Percentiles rank a stretch among this genome's conserved stretches.
These are phyloP conservation scores for Cadophora gregata DNA, from an alignment of 2,329 filamentous ascomycete species.

Conservation along the genomic window DNA sequence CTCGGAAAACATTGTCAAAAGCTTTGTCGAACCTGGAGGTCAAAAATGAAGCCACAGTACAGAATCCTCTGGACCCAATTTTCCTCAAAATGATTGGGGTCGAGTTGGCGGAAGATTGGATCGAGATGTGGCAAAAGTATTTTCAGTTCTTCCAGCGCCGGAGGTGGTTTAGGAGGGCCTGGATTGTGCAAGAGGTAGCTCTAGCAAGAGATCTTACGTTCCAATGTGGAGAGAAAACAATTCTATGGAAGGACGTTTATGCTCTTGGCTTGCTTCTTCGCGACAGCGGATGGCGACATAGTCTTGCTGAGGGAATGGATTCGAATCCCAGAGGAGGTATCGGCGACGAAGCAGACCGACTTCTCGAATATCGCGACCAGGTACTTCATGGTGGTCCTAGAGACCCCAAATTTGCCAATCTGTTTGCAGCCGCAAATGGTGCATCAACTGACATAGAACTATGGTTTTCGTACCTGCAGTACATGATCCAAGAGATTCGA, in stretches of 20 bases:
- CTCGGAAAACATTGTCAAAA: background rate
- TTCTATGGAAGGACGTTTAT: constrained; percentile 1
- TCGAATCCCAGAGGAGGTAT: constrained; percentile 6
- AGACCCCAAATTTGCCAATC: constrained; percentile 1
- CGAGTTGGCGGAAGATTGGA: background rate
- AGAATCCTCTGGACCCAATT: background rate
- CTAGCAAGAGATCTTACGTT: constrained; percentile 6
- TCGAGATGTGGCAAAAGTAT: constrained; percentile 12
- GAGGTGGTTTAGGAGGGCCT: constrained; percentile 13
- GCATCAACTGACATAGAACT: background rate
- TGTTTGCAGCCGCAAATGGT: constrained; percentile 2
- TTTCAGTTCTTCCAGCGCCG: constrained; percentile 9
- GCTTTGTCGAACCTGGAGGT: background rate
- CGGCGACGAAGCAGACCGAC: constrained; percentile 9
- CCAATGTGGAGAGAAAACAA: constrained; percentile 1
- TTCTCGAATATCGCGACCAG: constrained; percentile 8
- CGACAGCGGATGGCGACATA: constrained; percentile 8
- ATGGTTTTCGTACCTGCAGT: constrained; percentile 3
- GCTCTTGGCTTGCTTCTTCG: constrained; percentile 2
- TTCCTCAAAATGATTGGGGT: background rate
- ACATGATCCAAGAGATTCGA: constrained; percentile 9
- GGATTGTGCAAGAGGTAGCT: constrained; percentile 20
- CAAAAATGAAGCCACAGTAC: background rate
- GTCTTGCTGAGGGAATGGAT: constrained; percentile 2
- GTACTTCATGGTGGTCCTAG: background rate